Percentiles rank a stretch among this genome's conserved stretches.
Evolutionary conservation across 2,329 filamentous ascomycete genomes (phyloP).

Genomic region (Aspergillus unguis): DNA sequence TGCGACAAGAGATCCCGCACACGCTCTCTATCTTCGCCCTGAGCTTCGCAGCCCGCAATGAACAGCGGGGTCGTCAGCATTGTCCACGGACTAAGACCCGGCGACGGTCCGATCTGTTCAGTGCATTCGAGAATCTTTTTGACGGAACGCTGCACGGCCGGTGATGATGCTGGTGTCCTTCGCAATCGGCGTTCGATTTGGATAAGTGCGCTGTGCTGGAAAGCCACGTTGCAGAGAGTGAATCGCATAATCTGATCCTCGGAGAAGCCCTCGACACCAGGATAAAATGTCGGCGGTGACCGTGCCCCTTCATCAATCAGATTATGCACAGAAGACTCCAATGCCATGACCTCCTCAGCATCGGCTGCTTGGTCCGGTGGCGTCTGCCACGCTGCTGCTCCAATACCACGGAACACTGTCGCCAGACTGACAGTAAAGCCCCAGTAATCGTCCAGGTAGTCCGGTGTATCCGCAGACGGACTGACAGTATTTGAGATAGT

Average conservation of each 20-base stretch:
- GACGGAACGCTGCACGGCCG: conserved; percentile 35
- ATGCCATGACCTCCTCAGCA: conserved; percentile 21
- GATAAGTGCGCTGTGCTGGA: conserved; percentile 44
- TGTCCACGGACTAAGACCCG: conserved; percentile 41
- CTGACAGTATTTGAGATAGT: conserved; percentile 13
- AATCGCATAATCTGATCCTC: conserved; percentile 35
- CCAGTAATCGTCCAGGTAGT: conserved; percentile 44
- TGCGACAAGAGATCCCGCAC: conserved; percentile 32
- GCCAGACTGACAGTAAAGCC: conserved; percentile 41
- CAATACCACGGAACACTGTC: conserved; percentile 39
- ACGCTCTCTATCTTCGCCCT: conserved; percentile 34
- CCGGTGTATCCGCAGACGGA: conserved; percentile 18
- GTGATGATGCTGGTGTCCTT: conserved; percentile 28
- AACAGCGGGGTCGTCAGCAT: conserved; percentile 45
- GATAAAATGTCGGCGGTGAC: conserved; percentile 34
- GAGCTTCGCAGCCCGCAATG: conserved; percentile 43
- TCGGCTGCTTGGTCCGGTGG: conserved; percentile 18
- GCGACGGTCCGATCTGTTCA: conserved; percentile 36
- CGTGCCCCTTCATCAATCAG: conserved; percentile 33
- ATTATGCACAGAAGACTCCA: conserved; percentile 34
- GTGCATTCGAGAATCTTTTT: conserved; percentile 40
- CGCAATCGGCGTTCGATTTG: conserved; percentile 41
- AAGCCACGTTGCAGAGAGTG: conserved; percentile 41
- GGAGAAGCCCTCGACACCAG: conserved; percentile 34
- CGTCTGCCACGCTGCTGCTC: conserved; percentile 34